Percentiles rank a stretch among this genome's conserved stretches.
Evolutionary conservation across 495 filamentous ascomycete species (phyloP).

Genomic region (Tuber calosporum): DNA sequence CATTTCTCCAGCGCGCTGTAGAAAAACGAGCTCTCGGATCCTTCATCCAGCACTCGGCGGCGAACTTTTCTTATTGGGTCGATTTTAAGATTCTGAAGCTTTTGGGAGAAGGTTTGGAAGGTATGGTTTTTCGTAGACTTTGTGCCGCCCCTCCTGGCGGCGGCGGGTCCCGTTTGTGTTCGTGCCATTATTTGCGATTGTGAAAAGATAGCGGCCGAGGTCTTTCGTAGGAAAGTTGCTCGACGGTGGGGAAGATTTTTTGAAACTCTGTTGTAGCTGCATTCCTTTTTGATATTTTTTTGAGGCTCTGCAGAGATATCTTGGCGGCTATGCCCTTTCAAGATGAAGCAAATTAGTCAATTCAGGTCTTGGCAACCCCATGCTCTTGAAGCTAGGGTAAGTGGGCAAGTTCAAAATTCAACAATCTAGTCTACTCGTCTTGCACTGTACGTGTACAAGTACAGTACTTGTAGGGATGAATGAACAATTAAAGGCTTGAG

Average conservation of each 20-base stretch:
- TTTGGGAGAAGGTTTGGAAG: conserved; percentile 86
- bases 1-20: conserved; percentile 74
- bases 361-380: background rate
- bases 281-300: conserved; percentile 22
- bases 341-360: background rate
- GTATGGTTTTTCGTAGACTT: conserved; percentile 65
- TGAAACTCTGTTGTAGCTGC: background rate
- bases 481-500: too few species aligned
- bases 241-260: background rate
- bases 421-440: too few species aligned
- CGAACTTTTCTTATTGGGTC: conserved; percentile 84
- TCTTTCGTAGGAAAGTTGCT: conserved; percentile 1
- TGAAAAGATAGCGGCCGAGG: conserved; percentile 14
- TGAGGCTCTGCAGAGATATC: conserved; percentile 30
- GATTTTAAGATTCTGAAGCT: conserved; percentile 83
- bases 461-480: too few species aligned
- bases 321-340: conserved; percentile 20
- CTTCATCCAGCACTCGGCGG: conserved; percentile 69
- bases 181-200: background rate
- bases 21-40: conserved; percentile 68
- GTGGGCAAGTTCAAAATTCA: background rate
- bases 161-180: conserved; percentile 19
- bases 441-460: too few species aligned
- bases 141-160: conserved; percentile 56
- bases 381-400: background rate